These are phyloP conservation scores for Acacia crassicarpa DNA, from an alignment of 306 rosid genomes.

Conservation along the genomic window DNA sequence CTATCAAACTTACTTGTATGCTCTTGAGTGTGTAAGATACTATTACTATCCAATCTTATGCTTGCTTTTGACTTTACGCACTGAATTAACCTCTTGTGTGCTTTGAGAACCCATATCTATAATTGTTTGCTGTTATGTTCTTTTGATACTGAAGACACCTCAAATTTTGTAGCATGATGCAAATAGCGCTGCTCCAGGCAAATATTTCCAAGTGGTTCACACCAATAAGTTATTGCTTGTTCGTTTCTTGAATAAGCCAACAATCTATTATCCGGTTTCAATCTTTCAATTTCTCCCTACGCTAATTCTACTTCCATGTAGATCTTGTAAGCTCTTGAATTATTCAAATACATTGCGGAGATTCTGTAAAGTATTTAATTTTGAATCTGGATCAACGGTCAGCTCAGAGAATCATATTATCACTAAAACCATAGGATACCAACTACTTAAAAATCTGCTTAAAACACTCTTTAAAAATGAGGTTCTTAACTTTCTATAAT, in stretches of 20 bases:
- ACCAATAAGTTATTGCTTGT: neutral
- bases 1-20: neutral
- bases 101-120: neutral
- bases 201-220: neutral
- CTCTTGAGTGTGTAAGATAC: neutral
- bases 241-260: neutral
- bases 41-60: neutral
- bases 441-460: neutral
- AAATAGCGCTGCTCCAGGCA: neutral
- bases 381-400: neutral
- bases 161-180: neutral
- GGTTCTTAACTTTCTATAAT: neutral
- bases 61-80: neutral
- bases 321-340: slow-evolving; percentile 2
- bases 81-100: neutral
- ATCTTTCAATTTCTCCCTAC: slow-evolving; percentile 1
- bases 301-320: slow-evolving; percentile 5
- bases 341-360: neutral
- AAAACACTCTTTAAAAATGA: neutral
- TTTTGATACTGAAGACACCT: neutral
- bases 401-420: neutral
- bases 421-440: neutral
- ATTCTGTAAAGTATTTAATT: neutral
- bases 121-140: neutral
- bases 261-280: neutral